Base-by-base conservation (phyloP, 176 grass and related monocot species). In the Oropetium thomaeum region DNA sequence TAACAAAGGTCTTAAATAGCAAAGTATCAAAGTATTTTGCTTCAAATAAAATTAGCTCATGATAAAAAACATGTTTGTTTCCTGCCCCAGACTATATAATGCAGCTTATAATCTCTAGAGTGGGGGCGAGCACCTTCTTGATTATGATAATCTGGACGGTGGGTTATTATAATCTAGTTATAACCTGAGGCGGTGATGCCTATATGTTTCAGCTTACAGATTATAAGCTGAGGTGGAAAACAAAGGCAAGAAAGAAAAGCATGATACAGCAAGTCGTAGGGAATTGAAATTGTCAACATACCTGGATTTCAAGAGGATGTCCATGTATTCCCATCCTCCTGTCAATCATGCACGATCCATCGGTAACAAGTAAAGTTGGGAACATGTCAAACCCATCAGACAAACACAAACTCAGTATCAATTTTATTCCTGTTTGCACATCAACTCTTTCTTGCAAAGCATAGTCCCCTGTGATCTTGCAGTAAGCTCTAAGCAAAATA, bases 271-370 rank as follows among this genome's bases (percentile, higher is more conserved):
- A 28, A 52, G 13, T 15, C 47, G 34, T 37, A 39, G 20, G n/a
- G 17, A 14, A 45, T 25, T 71, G 26, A 71, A 60, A 48, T 27
- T 41, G n/a, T n/a, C 15, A 58, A 55, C 84, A 84, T 82, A 93
- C 91, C 82, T 93, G 91, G 60, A 93, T 93, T 79, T 93, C 91
- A 64, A 93, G 91, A 85, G 91, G 91, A 82, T 93, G 87, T 7
- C 91, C 91, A 85, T 93, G 91, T 84, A 93, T 93, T 51, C 91
- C 87, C 91, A 93, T 93, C 60, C 91, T 80, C 57, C 91, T 81
- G 76, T 93, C 91, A 80, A 93, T 90, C 91, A 93, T 93, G 84
- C 91, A 93, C 77, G 91, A 93, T 19, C 91, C 91, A 20, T 93
- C 91, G 38, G 91, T 93, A 75, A 93, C 91, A 52, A 93, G 78